Conservation (phyloP, 805 yeast species). For the Yarrowia yakushimensis region DNA sequence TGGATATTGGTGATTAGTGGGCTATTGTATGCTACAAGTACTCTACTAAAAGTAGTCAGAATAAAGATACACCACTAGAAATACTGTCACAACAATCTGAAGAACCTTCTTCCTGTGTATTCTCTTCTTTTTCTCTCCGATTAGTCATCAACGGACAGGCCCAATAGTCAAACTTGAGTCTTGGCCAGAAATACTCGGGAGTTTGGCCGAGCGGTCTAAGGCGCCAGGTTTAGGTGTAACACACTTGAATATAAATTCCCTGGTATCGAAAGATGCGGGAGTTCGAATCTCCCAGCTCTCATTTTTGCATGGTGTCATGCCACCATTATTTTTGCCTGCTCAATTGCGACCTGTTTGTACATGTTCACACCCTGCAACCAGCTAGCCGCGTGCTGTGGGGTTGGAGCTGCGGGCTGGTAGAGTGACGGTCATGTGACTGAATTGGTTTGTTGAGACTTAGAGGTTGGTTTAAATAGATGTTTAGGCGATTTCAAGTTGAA, state of each 20-base stretch:
- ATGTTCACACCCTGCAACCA: neutral
- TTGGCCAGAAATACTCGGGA: neutral
- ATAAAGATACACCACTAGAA: neutral
- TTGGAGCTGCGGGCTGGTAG: neutral
- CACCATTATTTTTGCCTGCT: neutral
- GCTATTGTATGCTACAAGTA: neutral
- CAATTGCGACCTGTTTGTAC: neutral
- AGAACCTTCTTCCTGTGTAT: too few relatives aligned
- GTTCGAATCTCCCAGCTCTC: constrained; percentile 26
- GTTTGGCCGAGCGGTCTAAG: constrained; percentile 27
- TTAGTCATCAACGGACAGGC: neutral
- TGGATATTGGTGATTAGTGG: neutral
- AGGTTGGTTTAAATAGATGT: too few relatives aligned
- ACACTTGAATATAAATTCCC: constrained; percentile 22
- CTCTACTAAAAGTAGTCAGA: too few relatives aligned
- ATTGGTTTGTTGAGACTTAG: too few relatives aligned
- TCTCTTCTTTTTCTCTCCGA: neutral
- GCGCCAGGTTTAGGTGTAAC: constrained; percentile 26
- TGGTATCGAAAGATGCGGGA: constrained; percentile 25
- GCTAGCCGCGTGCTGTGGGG: neutral
- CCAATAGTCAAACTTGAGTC: neutral
- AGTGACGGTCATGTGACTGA: neutral
- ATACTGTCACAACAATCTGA: neutral
- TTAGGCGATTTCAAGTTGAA: too few relatives aligned
- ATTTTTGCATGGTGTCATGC: neutral